Evolutionary conservation across 495 filamentous ascomycete species (phyloP).

Genomic region (Trichoderma virens): DNA sequence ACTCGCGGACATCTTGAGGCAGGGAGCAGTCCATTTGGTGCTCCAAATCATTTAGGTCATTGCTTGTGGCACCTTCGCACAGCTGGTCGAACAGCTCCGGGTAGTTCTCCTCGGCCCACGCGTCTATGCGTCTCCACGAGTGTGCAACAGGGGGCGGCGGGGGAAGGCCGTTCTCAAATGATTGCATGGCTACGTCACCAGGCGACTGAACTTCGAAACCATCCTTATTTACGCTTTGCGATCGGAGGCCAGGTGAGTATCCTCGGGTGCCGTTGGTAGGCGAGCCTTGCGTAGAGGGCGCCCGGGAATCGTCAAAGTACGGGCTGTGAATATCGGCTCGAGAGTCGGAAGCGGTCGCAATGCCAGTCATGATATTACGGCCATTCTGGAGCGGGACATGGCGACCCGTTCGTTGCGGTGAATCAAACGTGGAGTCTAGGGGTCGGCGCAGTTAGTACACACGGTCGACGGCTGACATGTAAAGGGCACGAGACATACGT

Average conservation of each 20-base stretch:
- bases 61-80: conserved; percentile 80
- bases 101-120: conserved; percentile 91
- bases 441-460: conserved; percentile 31
- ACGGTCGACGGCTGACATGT: neutral
- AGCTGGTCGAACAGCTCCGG: conserved; percentile 90
- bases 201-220: conserved; percentile 58
- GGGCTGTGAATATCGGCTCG: conserved; percentile 63
- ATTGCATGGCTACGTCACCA: conserved; percentile 93
- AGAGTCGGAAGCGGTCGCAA: conserved; percentile 72
- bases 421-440: conserved; percentile 76
- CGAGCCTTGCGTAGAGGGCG: conserved; percentile 47
- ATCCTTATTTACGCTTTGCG: conserved; percentile 54
- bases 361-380: conserved; percentile 64
- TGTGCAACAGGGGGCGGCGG: conserved; percentile 80
- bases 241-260: conserved; percentile 88
- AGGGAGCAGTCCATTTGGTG: conserved; percentile 93
- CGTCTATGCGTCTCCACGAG: conserved; percentile 90
- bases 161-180: conserved; percentile 83
- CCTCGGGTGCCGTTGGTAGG: conserved; percentile 57
- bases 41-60: conserved; percentile 95
- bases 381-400: conserved; percentile 71
- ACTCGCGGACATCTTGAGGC: conserved; percentile 89
- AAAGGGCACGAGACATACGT: conserved; percentile 29
- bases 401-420: conserved; percentile 73
- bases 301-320: conserved; percentile 62